A percentile compares a stretch with the other conserved stretches of the same genome.
Evolutionary conservation across 371 early-diverging fungal genomes (phyloP).

Genomic region (Actinomucor elegans): DNA sequence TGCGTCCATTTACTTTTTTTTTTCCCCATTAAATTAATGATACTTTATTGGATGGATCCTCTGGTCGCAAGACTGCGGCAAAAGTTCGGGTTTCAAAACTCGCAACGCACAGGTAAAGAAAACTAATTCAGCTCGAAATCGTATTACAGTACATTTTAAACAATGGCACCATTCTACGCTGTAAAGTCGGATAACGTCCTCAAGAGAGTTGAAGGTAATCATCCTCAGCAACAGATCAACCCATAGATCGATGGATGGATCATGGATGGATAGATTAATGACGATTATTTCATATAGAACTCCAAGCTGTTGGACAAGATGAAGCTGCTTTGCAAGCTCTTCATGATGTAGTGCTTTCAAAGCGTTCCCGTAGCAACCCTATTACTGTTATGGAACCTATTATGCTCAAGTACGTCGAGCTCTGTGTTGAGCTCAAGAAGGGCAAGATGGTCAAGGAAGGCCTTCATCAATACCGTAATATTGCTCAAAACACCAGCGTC

Average conservation of each 20-base stretch:
- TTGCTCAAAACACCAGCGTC: slow-evolving; percentile 92
- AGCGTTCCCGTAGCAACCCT: slow-evolving; percentile 81
- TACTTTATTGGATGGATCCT: too few relatives aligned
- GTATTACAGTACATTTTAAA: slow-evolving; percentile 10
- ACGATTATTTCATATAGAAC: slow-evolving; percentile 60
- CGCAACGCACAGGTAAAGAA: not conserved
- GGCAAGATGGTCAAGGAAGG: slow-evolving; percentile 95
- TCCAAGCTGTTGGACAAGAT: slow-evolving; percentile 87
- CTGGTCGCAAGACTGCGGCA: too few relatives aligned
- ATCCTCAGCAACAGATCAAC: too few relatives aligned
- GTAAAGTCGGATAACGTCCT: slow-evolving; percentile 52
- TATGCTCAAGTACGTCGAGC: slow-evolving; percentile 90
- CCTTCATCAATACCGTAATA: slow-evolving; percentile 95
- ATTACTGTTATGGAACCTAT: slow-evolving; percentile 86
- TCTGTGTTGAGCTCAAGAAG: slow-evolving; percentile 79
- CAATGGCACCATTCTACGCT: slow-evolving; percentile 50
- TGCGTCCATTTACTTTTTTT: too few relatives aligned
- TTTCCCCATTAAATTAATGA: too few relatives aligned
- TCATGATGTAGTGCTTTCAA: slow-evolving; percentile 88
- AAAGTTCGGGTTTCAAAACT: too few relatives aligned
- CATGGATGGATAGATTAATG: slow-evolving; percentile 19
- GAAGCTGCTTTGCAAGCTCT: slow-evolving; percentile 86
- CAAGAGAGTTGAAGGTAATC: slow-evolving; percentile 54
- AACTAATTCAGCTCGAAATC: not conserved
- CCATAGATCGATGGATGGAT: slow-evolving; percentile 25